Evolutionary conservation across 495 filamentous ascomycete species (phyloP).

Genomic region (Parachaetomium inaequale): DNA sequence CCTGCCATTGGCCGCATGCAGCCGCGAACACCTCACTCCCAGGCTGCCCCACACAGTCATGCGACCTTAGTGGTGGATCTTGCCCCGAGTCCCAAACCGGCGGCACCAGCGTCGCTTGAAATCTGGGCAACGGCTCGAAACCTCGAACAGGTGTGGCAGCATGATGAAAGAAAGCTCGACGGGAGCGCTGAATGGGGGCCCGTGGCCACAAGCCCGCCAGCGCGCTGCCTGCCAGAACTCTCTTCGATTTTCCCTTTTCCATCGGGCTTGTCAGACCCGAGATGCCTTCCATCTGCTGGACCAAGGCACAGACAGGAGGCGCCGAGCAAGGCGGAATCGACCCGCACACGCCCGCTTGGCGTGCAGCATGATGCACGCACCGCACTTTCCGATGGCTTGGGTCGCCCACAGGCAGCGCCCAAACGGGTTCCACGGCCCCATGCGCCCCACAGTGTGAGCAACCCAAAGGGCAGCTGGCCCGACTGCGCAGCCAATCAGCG

Average conservation of each 20-base stretch:
- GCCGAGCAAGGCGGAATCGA: neutral
- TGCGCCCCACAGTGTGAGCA: neutral
- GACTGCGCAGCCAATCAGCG: neutral
- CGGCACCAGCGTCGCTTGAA: slow-evolving; percentile 4
- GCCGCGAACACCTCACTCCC: no score
- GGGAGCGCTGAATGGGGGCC: no score
- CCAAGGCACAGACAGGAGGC: neutral
- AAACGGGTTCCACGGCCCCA: neutral
- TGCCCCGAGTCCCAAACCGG: slow-evolving; percentile 3
- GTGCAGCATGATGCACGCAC: neutral
- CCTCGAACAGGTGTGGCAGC: neutral
- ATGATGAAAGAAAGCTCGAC: neutral
- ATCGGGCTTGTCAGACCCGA: neutral
- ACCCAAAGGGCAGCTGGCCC: neutral
- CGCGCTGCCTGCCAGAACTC: no score
- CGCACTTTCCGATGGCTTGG: slow-evolving; percentile 20
- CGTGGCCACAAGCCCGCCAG: neutral
- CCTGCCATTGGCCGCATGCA: neutral
- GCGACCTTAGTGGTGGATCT: slow-evolving; percentile 3
- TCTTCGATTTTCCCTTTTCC: neutral
- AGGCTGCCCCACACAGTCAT: neutral
- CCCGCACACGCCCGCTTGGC: neutral
- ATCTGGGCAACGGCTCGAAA: neutral
- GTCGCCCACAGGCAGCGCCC: slow-evolving; percentile 15
- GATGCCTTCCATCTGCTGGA: neutral